Base-by-base conservation (phyloP, 345 rosid species). In the Lagerstroemia speciosa region DNA sequence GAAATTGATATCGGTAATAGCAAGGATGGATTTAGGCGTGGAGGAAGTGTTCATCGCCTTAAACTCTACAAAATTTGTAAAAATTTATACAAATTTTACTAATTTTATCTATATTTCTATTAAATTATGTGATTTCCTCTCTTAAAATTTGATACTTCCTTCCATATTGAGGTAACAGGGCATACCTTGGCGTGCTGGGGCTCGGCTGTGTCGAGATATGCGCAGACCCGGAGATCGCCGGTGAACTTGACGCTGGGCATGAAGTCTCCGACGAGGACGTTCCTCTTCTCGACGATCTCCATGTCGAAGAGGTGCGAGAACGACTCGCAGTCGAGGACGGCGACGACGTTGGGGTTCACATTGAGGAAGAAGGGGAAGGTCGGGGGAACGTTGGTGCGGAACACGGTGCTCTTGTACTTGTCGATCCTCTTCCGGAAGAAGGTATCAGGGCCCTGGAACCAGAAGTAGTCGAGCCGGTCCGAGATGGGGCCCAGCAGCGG, bases 371-470 rank as follows among this genome's bases (percentile, higher is more conserved):
- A 74, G 11, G 98, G 98, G 79, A 86, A 88, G 12, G 83, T 34
- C 0, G 97, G 98, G 1, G 98, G 97, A 5, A 93, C 73, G 22
- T 93, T 93, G 5, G 98, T 82, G 16, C 98, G 90, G 86, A 87
- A 93, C 62, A 93, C 97, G 0, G 89, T 90, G 75, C 92, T 85
- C 73, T 85, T 81, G 83, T 90, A 72, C 88, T 79, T 82, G 43
- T 90, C 93, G 3, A 80, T 78, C 27, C 97, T 78, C 66, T 82
- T 81, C 79, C 52, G 69, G 78, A 93, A 93, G 85, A 93, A 93
- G 19, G 79, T 79, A 19, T 87, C 96, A 0, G 87, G 97, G 5
- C 98, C 98, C 71, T 90, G 98, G 83, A 90, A 88, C 97, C 97
- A 93, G 76, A 86, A 93, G 86, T 93, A 93, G 80, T 90, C 93